phyloP scores from a whole-genome alignment of 2,329 filamentous ascomycete genomes.

The Colletotrichum sp. region DNA sequence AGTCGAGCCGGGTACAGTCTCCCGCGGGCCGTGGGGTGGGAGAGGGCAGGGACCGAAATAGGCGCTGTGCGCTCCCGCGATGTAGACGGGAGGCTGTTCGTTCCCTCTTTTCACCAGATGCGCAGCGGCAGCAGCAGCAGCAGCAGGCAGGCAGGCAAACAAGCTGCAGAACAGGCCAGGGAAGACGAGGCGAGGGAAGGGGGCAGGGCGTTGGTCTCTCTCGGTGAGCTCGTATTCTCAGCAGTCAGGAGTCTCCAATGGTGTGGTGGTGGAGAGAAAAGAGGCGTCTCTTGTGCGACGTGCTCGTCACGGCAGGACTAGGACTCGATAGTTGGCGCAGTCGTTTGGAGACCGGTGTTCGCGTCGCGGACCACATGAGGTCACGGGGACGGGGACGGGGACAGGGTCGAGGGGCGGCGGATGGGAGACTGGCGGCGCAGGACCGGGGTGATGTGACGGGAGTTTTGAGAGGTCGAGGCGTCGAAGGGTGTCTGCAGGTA shows the following conservation, averaged over 20 bases:
- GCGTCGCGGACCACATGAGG: conserved; percentile 23
- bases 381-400: conserved; percentile 13
- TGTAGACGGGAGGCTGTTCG: neutral
- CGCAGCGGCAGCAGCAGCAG: neutral
- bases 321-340: conserved; percentile 24
- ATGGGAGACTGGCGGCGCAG: conserved; percentile 7
- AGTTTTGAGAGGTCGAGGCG: conserved; percentile 17
- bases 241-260: conserved; percentile 35
- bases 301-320: conserved; percentile 20
- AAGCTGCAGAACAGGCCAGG: neutral
- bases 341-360: conserved; percentile 21
- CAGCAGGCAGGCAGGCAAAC: neutral
- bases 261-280: conserved; percentile 31
- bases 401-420: conserved; percentile 5
- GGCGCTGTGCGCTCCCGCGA: conserved; percentile 8
- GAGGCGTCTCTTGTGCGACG: conserved; percentile 38
- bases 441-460: conserved; percentile 16
- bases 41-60: neutral
- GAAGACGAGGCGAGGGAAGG: neutral
- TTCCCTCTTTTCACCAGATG: conserved; percentile 8
- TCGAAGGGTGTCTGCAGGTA: conserved; percentile 18
- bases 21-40: neutral
- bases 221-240: conserved; percentile 37
- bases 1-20: neutral
- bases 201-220: neutral